Conservation (phyloP, 352 stramenopile genomes). For the Phytophthora quininea region DNA sequence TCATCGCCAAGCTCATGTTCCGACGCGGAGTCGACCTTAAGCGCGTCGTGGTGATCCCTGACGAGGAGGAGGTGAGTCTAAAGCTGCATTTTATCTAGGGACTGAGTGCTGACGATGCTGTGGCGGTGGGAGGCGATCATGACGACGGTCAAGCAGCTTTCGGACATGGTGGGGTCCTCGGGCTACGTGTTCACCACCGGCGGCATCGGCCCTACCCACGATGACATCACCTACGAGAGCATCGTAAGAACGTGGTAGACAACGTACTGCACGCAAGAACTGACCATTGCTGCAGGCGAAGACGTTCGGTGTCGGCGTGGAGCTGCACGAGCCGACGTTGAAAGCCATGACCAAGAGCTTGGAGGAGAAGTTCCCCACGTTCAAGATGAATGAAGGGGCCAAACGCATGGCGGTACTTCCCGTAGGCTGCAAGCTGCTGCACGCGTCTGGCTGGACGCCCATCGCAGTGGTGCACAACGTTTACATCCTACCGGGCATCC, state of each 20-base stretch:
- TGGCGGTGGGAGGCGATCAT: conserved; percentile 43
- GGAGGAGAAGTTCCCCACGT: conserved; percentile 55
- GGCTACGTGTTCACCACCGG: conserved; percentile 87
- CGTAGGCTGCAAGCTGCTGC: conserved; percentile 55
- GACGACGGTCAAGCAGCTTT: conserved; percentile 76
- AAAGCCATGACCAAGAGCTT: conserved; percentile 53
- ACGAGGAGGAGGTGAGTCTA: conserved; percentile 55
- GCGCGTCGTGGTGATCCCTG: conserved; percentile 79
- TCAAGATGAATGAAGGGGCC: conserved; percentile 74
- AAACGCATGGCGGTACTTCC: conserved; percentile 70
- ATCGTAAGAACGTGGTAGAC: conserved; percentile 38
- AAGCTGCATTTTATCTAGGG: no score
- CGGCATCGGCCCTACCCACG: conserved; percentile 84
- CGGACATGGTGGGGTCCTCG: conserved; percentile 65
- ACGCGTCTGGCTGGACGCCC: conserved; percentile 63
- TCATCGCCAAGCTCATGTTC: conserved; percentile 84
- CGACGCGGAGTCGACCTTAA: conserved; percentile 77
- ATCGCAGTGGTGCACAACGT: conserved; percentile 79
- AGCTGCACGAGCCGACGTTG: conserved; percentile 71
- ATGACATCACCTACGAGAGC: conserved; percentile 90
- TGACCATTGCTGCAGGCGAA: conserved; percentile 44
- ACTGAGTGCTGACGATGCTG: not conserved
- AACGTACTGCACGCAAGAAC: not conserved
- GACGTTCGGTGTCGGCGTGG: conserved; percentile 62
- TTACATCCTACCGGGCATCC: conserved; percentile 82